A percentile compares a stretch with the other conserved stretches of the same genome.
These are phyloP conservation scores for Populus hybrid DNA, from an alignment of 441 rosid species.

Conservation along the genomic window DNA sequence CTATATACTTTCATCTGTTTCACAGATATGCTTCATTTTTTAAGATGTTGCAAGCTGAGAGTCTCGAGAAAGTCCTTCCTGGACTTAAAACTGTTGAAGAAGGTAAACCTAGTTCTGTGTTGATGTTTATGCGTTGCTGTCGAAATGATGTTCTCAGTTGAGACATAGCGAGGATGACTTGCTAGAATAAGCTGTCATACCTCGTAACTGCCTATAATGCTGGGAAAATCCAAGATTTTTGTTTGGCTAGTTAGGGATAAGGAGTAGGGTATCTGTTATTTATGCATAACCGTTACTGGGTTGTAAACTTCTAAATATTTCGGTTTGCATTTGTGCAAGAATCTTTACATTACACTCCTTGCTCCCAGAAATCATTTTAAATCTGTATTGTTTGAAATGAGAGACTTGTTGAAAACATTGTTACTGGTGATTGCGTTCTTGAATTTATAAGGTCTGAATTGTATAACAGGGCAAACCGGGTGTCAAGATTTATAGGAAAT, in stretches of 20 bases:
- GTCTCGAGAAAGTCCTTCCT: conserved; percentile 59
- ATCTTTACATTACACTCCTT: too few relatives aligned
- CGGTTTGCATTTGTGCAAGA: too few relatives aligned
- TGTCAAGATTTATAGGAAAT: too few relatives aligned
- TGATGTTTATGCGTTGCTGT: not conserved
- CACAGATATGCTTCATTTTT: conserved; percentile 44
- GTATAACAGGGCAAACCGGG: too few relatives aligned
- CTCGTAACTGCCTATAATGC: not conserved
- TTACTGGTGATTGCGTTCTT: too few relatives aligned
- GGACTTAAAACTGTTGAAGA: conserved; percentile 51
- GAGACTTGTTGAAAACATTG: too few relatives aligned
- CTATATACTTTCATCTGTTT: conserved; percentile 22
- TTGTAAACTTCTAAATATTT: too few relatives aligned
- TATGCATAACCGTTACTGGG: too few relatives aligned
- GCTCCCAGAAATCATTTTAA: too few relatives aligned
- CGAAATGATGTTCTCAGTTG: not conserved
- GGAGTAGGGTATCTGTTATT: too few relatives aligned
- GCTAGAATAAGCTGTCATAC: not conserved
- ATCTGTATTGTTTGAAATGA: too few relatives aligned
- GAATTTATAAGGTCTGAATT: too few relatives aligned
- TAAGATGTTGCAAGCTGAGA: conserved; percentile 59
- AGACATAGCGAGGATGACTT: not conserved
- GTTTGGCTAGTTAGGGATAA: not conserved
- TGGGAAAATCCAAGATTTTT: not conserved
- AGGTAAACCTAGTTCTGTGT: conserved; percentile 35